Evolutionary conservation across 257 asterid genomes (phyloP), one percentile per base, ranked within the genome.

Genomic region (Avicennia marina): DNA sequence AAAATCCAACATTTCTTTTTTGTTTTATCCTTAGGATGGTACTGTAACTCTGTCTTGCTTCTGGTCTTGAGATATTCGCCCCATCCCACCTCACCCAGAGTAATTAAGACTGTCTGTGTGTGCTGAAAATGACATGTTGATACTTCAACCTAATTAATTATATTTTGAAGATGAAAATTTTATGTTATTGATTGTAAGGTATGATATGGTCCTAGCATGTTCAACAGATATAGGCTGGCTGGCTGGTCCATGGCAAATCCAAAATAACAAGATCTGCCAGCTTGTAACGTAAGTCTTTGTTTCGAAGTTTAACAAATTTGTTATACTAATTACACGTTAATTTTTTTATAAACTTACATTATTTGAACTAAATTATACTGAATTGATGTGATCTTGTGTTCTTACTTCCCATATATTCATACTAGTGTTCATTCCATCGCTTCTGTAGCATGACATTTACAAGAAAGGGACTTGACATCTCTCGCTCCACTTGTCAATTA

Each of bases 161-260:
- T 48, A 6, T 51, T n/a, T 26, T 7, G 11, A 49, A 12, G 8
- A 49, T 49, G 38, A 25, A 25, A 49, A 51, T 12, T 1, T 12
- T 11, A 36, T 21, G 41, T 6, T 31, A 31, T 31, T 17, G 22
- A 11, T 38, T 38, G 21, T 20, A 49, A 21, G 11, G 48, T 11
- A 47, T 44, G 20, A 33, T 34, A n/a, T 55, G 26, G 40, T 61
- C 56, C 56, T 56, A 45, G 53, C 27, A 50, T 50, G 50, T 62
- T 26, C 40, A 4, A 32, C 11, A 53, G 53, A 57, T 42, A 40
- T 41, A 26, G 51, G 63, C 39, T 57, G 63, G 48, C 41, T 34
- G 32, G 33, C 32, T 34, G 50, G 39, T 25, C 62, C 62, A 38
- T 21, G 8, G 25, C 63, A 58, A 16, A 40, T 34, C 27, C 0